Evolutionary conservation across 176 grass and related monocot species (phyloP).

Genomic region (Zea luxurians): DNA sequence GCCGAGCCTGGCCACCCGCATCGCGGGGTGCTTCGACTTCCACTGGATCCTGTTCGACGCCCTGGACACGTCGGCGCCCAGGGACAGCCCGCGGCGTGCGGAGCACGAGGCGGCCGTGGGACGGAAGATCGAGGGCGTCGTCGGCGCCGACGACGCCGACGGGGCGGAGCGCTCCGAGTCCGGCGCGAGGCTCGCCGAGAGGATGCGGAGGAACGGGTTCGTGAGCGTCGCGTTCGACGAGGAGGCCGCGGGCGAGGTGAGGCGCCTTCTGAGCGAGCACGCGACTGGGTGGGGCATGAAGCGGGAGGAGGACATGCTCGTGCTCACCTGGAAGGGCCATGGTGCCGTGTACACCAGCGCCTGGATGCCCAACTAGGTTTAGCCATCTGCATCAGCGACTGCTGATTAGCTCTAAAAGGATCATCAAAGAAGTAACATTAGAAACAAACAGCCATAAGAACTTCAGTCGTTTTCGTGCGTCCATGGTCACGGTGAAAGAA

Average conservation of each 20-base stretch:
- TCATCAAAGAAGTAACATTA: conserved; percentile 12
- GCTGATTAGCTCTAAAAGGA: conserved; percentile 20
- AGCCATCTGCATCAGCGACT: conserved; percentile 6
- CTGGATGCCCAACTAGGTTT: conserved; percentile 49
- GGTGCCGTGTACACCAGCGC: conserved; percentile 71
- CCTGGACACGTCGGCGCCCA: conserved; percentile 71
- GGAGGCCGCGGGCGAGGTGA: conserved; percentile 62
- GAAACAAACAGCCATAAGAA: neutral
- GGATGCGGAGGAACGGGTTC: conserved; percentile 73
- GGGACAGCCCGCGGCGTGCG: conserved; percentile 59
- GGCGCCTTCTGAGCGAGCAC: conserved; percentile 76
- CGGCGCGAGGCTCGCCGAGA: conserved; percentile 50
- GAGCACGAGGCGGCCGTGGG: conserved; percentile 73
- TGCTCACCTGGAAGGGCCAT: conserved; percentile 94
- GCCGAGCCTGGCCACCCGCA: conserved; percentile 58
- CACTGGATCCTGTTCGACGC: conserved; percentile 94
- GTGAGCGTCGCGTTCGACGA: conserved; percentile 51
- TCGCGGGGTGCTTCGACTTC: conserved; percentile 71
- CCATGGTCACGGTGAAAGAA: neutral
- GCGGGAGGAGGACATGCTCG: conserved; percentile 78
- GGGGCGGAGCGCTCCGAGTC: conserved; percentile 67
- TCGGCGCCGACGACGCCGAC: conserved; percentile 58
- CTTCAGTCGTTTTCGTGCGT: neutral
- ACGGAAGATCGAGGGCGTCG: conserved; percentile 87
- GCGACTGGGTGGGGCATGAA: conserved; percentile 82